phyloP scores from a whole-genome alignment of 2,329 filamentous ascomycete species.

The Phyllosticta citriasiana region DNA sequence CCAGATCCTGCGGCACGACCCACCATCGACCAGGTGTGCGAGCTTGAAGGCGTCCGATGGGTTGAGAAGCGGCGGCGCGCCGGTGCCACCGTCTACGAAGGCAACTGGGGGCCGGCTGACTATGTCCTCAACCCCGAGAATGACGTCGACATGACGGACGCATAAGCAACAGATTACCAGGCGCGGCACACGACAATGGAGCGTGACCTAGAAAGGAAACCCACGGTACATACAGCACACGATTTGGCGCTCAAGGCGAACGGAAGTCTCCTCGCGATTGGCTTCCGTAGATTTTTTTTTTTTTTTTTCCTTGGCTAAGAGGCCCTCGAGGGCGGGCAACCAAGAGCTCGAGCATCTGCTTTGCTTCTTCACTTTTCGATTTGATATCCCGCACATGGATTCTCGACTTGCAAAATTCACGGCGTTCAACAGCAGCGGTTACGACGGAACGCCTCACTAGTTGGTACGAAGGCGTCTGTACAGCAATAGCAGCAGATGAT shows the following conservation, averaged over 20 bases:
- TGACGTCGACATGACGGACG: conserved; percentile 53
- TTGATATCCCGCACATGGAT: conserved; percentile 8
- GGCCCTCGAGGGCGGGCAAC: not conserved
- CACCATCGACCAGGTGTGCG: conserved; percentile 61
- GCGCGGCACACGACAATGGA: not conserved
- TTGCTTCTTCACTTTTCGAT: conserved; percentile 9
- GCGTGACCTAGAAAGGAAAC: not conserved
- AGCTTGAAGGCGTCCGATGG: conserved; percentile 68
- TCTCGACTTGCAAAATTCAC: conserved; percentile 7
- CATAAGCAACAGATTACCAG: conserved; percentile 14
- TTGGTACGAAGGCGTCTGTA: not conserved
- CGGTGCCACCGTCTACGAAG: conserved; percentile 91
- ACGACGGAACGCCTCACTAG: not conserved
- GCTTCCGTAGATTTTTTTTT: not conserved
- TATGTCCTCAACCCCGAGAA: conserved; percentile 46
- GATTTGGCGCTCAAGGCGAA: conserved; percentile 1
- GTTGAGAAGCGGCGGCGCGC: conserved; percentile 66
- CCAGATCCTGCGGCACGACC: conserved; percentile 66
- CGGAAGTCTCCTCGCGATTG: conserved; percentile 2
- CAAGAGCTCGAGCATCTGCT: not conserved
- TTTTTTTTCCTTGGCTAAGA: conserved; percentile 5
- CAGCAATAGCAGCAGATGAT: not conserved
- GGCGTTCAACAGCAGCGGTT: conserved; percentile 3
- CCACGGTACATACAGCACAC: conserved; percentile 4
- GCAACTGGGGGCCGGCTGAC: conserved; percentile 80